A percentile compares a stretch with the other conserved stretches of the same genome.
Conservation (phyloP, 2,329 filamentous ascomycete species). For the Cercospora janseana region DNA sequence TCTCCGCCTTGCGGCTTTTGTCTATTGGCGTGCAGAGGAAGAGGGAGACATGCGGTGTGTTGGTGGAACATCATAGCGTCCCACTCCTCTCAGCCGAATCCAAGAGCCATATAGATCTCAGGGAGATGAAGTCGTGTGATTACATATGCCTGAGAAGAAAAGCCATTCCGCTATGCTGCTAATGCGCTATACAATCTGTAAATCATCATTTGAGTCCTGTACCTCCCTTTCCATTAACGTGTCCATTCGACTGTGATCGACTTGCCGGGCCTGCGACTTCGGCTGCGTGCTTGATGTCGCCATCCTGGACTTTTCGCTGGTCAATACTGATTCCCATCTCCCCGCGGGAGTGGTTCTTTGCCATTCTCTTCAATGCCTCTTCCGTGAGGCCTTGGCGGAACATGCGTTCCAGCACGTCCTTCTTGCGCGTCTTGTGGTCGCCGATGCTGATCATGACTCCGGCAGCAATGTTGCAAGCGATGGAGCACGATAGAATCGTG, state of each 20-base stretch:
- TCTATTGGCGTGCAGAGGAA: no score
- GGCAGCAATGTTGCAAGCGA: slow-evolving; percentile 73
- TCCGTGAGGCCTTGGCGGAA: slow-evolving; percentile 72
- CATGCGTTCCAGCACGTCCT: slow-evolving; percentile 76
- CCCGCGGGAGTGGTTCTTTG: slow-evolving; percentile 27
- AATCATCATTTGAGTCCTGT: not conserved
- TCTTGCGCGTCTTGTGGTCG: slow-evolving; percentile 75
- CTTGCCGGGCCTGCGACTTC: slow-evolving; percentile 1
- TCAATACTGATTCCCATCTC: slow-evolving; percentile 24
- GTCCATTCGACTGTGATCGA: slow-evolving; percentile 13
- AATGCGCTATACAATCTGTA: not conserved
- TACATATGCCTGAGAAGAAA: no score
- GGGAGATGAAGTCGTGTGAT: no score
- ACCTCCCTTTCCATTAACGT: not conserved
- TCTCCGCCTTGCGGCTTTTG: no score
- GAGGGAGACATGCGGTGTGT: no score
- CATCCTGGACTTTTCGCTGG: slow-evolving; percentile 20
- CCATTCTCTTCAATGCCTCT: slow-evolving; percentile 57
- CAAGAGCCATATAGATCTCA: no score
- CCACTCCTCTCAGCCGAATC: no score
- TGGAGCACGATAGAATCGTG: slow-evolving; percentile 75
- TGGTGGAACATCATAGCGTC: no score
- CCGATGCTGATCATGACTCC: slow-evolving; percentile 75
- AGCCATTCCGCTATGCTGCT: not conserved
- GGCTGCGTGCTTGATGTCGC: slow-evolving; percentile 21